phyloP scores from a whole-genome alignment of 352 stramenopile species.

The Globisporangium cystogenes region DNA sequence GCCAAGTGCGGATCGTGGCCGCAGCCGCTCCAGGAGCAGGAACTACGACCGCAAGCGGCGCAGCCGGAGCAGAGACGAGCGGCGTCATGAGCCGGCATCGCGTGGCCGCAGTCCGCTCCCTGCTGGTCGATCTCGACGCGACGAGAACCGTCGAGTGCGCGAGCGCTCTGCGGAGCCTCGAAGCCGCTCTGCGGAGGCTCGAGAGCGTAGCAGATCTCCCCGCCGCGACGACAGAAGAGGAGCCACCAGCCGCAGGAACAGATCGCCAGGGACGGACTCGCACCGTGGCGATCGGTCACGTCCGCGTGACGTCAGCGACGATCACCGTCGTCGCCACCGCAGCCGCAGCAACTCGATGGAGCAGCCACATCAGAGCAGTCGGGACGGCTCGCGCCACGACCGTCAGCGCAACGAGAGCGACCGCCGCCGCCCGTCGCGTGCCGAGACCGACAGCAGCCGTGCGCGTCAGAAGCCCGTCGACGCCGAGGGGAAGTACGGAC shows the following conservation, averaged over 20 bases:
- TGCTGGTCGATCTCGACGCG: background rate
- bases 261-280: background rate
- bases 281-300: background rate
- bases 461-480: constrained; percentile 22
- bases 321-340: background rate
- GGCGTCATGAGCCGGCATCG: background rate
- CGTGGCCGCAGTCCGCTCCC: background rate
- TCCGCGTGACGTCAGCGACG: background rate
- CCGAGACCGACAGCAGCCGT: background rate
- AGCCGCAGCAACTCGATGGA: background rate
- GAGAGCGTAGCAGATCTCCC: background rate
- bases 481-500: constrained; percentile 48
- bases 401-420: background rate
- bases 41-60: background rate
- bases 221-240: background rate
- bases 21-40: constrained; percentile 1
- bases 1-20: background rate
- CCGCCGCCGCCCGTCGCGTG: background rate
- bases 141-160: too few species aligned
- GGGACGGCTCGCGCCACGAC: background rate
- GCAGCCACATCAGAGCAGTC: background rate
- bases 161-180: background rate
- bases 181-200: background rate
- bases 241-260: too few species aligned
- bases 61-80: background rate